These are phyloP conservation scores for Larix sibirica DNA, from an alignment of 83 land plant genomes.

Conservation along the genomic window DNA sequence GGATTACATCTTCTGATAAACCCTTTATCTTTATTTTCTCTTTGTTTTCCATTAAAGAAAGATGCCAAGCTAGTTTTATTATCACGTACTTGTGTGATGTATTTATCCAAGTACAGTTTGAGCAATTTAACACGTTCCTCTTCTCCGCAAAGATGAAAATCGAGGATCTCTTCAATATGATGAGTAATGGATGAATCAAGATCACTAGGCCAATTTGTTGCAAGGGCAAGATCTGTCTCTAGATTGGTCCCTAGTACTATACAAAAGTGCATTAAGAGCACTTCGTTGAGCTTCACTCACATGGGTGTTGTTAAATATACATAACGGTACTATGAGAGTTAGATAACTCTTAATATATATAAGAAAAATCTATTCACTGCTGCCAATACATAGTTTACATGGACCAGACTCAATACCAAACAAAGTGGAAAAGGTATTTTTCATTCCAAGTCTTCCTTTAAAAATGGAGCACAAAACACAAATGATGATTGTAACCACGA, in stretches of 20 bases:
- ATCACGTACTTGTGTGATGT: conserved; percentile 24
- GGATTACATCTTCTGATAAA: conserved; percentile 62
- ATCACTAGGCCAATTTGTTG: conserved; percentile 79
- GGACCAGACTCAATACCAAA: no score
- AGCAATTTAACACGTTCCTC: conserved; percentile 71
- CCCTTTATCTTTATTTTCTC: conserved; percentile 56
- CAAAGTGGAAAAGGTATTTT: no score
- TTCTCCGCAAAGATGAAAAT: conserved; percentile 78
- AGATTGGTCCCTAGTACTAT: conserved; percentile 88
- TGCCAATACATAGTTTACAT: no score
- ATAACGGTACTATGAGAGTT: neutral
- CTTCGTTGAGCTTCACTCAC: conserved; percentile 94
- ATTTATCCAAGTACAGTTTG: conserved; percentile 69
- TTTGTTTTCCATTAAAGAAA: conserved; percentile 35
- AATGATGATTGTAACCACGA: no score
- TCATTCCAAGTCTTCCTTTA: no score
- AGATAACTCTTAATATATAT: no score
- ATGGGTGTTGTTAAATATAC: conserved; percentile 77
- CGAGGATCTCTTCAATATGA: conserved; percentile 81
- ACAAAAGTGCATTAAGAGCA: conserved; percentile 84
- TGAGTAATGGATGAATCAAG: conserved; percentile 81
- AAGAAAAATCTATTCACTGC: no score
- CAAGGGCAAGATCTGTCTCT: conserved; percentile 79
- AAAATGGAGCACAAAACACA: no score
- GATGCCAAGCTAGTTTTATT: neutral